Evolutionary conservation across 331 rosid genomes (phyloP).

Genomic region (Acacia pycnantha): DNA sequence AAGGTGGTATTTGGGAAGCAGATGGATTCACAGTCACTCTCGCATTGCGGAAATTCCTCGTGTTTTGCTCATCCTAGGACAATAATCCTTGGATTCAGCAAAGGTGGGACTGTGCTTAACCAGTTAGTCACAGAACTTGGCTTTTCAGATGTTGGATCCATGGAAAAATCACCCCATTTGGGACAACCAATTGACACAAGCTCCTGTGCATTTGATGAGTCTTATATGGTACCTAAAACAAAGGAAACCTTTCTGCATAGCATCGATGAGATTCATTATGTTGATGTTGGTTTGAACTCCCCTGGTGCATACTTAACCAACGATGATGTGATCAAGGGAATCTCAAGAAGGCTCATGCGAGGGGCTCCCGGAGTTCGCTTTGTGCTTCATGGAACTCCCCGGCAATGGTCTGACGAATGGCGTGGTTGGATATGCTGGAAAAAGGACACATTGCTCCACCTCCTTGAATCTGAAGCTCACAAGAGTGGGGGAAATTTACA

Average conservation of each 20-base stretch:
- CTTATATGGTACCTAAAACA: constrained; percentile 45
- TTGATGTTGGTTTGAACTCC: constrained; percentile 85
- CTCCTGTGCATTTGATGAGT: not conserved
- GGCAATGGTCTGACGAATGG: constrained; percentile 72
- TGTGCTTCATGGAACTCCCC: constrained; percentile 82
- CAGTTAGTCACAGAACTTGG: constrained; percentile 80
- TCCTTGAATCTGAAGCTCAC: constrained; percentile 57
- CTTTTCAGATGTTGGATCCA: constrained; percentile 36
- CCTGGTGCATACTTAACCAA: constrained; percentile 73
- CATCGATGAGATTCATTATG: constrained; percentile 73
- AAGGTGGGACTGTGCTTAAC: constrained; percentile 86
- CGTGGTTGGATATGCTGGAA: constrained; percentile 67
- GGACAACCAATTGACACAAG: not conserved
- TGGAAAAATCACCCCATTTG: constrained; percentile 17
- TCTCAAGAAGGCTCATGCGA: constrained; percentile 44
- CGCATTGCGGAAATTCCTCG: constrained; percentile 12
- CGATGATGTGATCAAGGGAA: constrained; percentile 45
- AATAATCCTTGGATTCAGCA: constrained; percentile 80
- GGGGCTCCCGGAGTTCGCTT: constrained; percentile 45
- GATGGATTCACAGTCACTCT: constrained; percentile 20
- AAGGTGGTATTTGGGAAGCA: constrained; percentile 28
- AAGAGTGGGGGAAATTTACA: constrained; percentile 51
- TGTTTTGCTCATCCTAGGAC: constrained; percentile 46
- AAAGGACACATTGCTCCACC: constrained; percentile 51
- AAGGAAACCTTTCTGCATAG: constrained; percentile 54